These are phyloP conservation scores for Metahyphopichia silvanorum DNA, from an alignment of 805 yeast genomes.

Conservation along the genomic window DNA sequence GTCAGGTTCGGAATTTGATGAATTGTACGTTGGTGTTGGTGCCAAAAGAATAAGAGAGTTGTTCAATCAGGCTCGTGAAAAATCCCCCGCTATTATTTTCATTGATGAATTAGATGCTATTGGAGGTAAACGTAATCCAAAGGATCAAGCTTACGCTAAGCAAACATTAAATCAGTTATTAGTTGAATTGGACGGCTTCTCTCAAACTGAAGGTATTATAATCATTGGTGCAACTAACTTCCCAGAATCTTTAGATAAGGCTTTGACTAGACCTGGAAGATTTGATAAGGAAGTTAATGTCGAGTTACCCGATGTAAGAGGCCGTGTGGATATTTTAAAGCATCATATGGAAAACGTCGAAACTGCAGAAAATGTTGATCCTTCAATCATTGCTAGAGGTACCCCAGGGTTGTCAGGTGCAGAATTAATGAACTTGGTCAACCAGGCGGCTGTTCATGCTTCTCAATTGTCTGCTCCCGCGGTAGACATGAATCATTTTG, in stretches of 20 bases:
- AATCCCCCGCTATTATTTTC: conserved; percentile 95
- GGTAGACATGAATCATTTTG: conserved; percentile 88
- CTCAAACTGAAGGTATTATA: conserved; percentile 89
- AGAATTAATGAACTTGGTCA: conserved; percentile 89
- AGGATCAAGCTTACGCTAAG: conserved; percentile 96
- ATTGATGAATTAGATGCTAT: conserved; percentile 98
- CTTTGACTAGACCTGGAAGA: conserved; percentile 96
- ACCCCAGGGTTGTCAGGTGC: conserved; percentile 99
- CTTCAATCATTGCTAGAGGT: conserved; percentile 89
- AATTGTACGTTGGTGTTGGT: conserved; percentile 97
- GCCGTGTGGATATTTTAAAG: conserved; percentile 86
- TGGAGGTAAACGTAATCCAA: conserved; percentile 97
- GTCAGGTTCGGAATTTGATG: conserved; percentile 99
- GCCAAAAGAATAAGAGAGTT: conserved; percentile 96
- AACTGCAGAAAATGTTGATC: conserved; percentile 79
- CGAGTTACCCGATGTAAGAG: conserved; percentile 96
- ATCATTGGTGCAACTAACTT: conserved; percentile 98
- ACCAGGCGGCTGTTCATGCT: conserved; percentile 97
- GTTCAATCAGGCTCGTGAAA: conserved; percentile 87
- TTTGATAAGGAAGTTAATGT: conserved; percentile 95
- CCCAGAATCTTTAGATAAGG: conserved; percentile 95
- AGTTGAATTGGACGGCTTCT: conserved; percentile 94
- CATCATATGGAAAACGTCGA: conserved; percentile 93
- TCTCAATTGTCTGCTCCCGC: conserved; percentile 88
- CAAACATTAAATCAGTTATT: conserved; percentile 94